Evolutionary conservation across 352 stramenopile genomes (phyloP), one percentile per base, ranked within the genome.

Genomic region (Phytopythium vexans): DNA sequence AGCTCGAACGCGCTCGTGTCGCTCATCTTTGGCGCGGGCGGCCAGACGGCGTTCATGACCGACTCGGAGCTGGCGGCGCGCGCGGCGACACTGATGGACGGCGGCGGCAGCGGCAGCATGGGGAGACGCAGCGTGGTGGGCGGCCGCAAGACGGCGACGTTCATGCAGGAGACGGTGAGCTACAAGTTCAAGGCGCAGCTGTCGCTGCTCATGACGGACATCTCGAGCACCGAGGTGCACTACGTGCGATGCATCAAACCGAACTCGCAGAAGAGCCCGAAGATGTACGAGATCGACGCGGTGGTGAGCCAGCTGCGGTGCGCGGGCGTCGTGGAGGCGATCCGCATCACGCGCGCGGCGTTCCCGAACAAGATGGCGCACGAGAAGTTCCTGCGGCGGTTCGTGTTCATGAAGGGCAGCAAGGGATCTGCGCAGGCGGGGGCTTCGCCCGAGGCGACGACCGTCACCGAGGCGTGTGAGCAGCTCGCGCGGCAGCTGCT

Each of bases 321-420:
- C 53, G 89, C 87, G 3, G 89, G 89, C 55, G 87, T 97, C 21
- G 83, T 97, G 35, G 87, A 97, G 67, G 89, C 89, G 1, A 96
- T 97, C 45, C 85, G 89, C 21, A 96, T 97, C 52, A 94, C 84
- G 42, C 79, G 89, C 16, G 80, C 86, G 1, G 83, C 89, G 1
- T 97, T 96, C 58, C 89, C 89, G 3, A 97, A 97, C 78, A 98
- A 98, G 48, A 86, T 99, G 62, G 74, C 74, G 31, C 96, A 99
- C 68, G 70, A 96, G 53, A 88, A 88, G 42, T 95, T 93, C 53
- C 58, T 95, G 4, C 74, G 77, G 27, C 79, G 85, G 15, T 95
- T 95, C 57, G 80, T 92, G 27, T 66, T 92, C 47, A 75, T 94
- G 66, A 79, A 71, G 54, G 72, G 66, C 40, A 69, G 58, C 10